These are phyloP conservation scores for Haplosporangium sp. DNA, from an alignment of 371 early-diverging fungal genomes.

Conservation along the genomic window DNA sequence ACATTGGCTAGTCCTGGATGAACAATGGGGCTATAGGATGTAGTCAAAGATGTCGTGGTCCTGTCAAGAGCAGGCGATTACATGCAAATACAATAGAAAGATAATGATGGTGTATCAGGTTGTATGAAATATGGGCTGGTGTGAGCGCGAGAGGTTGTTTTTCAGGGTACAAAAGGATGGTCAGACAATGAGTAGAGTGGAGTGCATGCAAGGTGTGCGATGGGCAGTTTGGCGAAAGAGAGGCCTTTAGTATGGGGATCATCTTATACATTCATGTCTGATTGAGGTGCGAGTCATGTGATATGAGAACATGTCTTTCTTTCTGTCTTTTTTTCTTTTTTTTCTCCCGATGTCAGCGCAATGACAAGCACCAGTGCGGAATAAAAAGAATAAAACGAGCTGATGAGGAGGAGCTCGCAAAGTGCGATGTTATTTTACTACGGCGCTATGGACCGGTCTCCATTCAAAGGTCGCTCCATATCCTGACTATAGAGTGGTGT, in stretches of 20 bases:
- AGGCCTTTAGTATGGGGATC: no score
- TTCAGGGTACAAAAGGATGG: no score
- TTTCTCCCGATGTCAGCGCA: neutral
- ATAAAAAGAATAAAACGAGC: slow-evolving; percentile 1
- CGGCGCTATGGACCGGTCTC: slow-evolving; percentile 22
- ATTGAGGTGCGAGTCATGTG: no score
- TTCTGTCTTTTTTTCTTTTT: neutral
- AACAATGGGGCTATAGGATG: slow-evolving; percentile 1
- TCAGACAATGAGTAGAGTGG: no score
- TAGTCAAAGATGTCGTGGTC: neutral
- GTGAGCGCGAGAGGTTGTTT: no score
- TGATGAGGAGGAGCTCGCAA: neutral
- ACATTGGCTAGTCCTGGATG: slow-evolving; percentile 28
- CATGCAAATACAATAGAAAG: slow-evolving; percentile 6
- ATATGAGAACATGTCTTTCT: neutral
- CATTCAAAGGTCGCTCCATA: slow-evolving; percentile 34
- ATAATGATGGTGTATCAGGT: no score
- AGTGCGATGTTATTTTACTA: slow-evolving; percentile 5
- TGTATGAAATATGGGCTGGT: no score
- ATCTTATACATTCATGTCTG: no score
- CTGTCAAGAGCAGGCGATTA: neutral
- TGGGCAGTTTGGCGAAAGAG: no score
- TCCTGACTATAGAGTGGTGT: slow-evolving; percentile 46
- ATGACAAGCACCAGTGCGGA: no score
- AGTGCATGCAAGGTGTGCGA: no score